A percentile compares a stretch with the other conserved stretches of the same genome.
phyloP scores from a whole-genome alignment of 805 yeast genomes.

The Ogataea paraovalis region DNA sequence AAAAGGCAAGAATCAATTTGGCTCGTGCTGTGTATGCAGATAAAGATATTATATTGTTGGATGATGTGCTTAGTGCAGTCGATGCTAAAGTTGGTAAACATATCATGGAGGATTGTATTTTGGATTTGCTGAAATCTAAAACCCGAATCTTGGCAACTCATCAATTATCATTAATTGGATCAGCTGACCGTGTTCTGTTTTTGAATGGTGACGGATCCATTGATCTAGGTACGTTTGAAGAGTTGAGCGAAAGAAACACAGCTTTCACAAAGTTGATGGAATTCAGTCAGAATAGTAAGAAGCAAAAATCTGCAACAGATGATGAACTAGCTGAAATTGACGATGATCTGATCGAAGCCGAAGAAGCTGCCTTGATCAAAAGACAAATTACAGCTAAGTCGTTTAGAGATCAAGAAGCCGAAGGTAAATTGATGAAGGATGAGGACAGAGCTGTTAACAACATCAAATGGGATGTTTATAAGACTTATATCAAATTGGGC shows the following conservation, averaged over 20 bases:
- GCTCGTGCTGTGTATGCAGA: slow-evolving; percentile 76
- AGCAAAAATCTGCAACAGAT: slow-evolving; percentile 1
- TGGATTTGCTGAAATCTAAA: slow-evolving; percentile 48
- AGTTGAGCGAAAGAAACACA: slow-evolving; percentile 41
- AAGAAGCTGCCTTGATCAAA: slow-evolving; percentile 17
- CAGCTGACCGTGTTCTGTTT: slow-evolving; percentile 66
- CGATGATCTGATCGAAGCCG: slow-evolving; percentile 5
- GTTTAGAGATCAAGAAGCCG: slow-evolving; percentile 44
- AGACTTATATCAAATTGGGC: slow-evolving; percentile 49
- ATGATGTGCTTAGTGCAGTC: slow-evolving; percentile 77
- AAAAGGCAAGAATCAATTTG: slow-evolving; percentile 73
- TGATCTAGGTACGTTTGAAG: slow-evolving; percentile 56
- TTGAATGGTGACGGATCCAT: slow-evolving; percentile 59
- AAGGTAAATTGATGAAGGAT: slow-evolving; percentile 29
- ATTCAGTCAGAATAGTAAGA: slow-evolving; percentile 18
- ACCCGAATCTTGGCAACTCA: slow-evolving; percentile 81
- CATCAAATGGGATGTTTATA: slow-evolving; percentile 45
- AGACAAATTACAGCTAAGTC: slow-evolving; percentile 27
- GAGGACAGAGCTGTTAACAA: slow-evolving; percentile 32
- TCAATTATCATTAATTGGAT: slow-evolving; percentile 63
- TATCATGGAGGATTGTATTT: slow-evolving; percentile 64
- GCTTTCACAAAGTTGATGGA: slow-evolving; percentile 51
- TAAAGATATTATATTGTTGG: slow-evolving; percentile 62
- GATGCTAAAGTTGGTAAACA: slow-evolving; percentile 83
- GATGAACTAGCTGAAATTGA: slow-evolving; percentile 23